Base-by-base conservation (phyloP, 192 early-diverging fungal genomes). In the Umbelopsis sp. region DNA sequence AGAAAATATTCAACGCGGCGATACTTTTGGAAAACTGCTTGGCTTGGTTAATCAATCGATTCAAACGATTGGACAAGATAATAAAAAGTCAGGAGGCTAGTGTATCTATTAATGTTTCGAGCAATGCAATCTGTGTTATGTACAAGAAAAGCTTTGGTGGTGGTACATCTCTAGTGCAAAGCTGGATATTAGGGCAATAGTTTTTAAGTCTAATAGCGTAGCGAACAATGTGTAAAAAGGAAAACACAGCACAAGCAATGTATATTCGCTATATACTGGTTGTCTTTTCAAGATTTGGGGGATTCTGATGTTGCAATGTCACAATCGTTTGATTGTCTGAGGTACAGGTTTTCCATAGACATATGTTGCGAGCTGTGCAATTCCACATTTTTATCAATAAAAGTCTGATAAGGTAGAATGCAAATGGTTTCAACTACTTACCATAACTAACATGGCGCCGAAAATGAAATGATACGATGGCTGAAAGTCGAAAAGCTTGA, bases 401-500 rank as follows among this genome's bases (percentile, higher is more conserved):
- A 1, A 41, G 4, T 62, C 16, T 1, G 0, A 49, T 3, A 6
- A 17, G 4, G 1, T 49, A 2, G 34, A 20, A 29, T 32, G 11
- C 26, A 16, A 16, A 1, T 5, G 12, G 17, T 4, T 34, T n/a
- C n/a, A 1, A 32, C 38, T 41, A 62, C 56, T 62, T 34, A 83
- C 41, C 67, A 90, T 88, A 41, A 90, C 89, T 9, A 89, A 78
- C 14, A 73, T 22, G 1, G 92, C 80, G 26, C 94, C 94, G 25
- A 90, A 45, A 20, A 85, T 80, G 81, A 96, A 96, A 45, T 82
- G 72, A 7, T 84, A 26, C 7, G 90, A 88, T 4, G 94, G 84
- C 24, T 88, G 79, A 81, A 96, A 94, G 73, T 83, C 78, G 74
- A 95, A 94, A 6, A 91, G 79, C 65, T 86, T 88, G 5, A 89